These are phyloP conservation scores for Neurospora sublineolata DNA, from an alignment of 495 filamentous ascomycete species.

Conservation along the genomic window DNA sequence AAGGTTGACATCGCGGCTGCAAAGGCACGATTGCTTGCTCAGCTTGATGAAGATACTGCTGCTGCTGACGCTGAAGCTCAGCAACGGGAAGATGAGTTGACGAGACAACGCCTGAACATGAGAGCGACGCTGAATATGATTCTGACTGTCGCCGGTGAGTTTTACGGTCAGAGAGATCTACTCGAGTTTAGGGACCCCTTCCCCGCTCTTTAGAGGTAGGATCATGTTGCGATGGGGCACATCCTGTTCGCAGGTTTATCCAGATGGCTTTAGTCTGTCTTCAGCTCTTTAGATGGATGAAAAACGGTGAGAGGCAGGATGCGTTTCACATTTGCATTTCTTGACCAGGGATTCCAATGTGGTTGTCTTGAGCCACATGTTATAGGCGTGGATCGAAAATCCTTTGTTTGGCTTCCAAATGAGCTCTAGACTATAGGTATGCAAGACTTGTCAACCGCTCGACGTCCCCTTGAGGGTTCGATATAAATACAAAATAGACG, in stretches of 20 bases:
- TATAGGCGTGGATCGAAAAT: neutral
- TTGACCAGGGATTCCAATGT: neutral
- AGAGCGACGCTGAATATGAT: slow-evolving; percentile 76
- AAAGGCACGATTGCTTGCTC: slow-evolving; percentile 45
- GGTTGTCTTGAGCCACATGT: neutral
- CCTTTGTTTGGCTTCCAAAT: neutral
- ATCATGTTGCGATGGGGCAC: no score
- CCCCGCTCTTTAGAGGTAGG: slow-evolving; percentile 12
- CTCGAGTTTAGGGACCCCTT: slow-evolving; percentile 56
- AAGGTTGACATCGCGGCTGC: slow-evolving; percentile 43
- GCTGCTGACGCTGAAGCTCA: neutral
- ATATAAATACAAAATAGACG: neutral
- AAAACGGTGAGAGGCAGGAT: neutral
- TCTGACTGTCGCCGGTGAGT: slow-evolving; percentile 76
- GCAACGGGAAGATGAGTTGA: neutral
- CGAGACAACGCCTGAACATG: slow-evolving; percentile 30
- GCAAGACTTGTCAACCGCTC: neutral
- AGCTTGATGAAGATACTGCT: slow-evolving; percentile 19
- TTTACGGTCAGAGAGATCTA: slow-evolving; percentile 83
- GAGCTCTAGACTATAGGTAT: neutral
- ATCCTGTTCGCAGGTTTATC: no score
- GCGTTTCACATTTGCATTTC: neutral
- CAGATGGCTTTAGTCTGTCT: no score
- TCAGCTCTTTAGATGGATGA: neutral
- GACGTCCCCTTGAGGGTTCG: neutral